A percentile compares a stretch with the other conserved stretches of the same genome.
These are phyloP conservation scores for Conringia planisiliqua DNA, from an alignment of 345 rosid genomes.

Conservation along the genomic window DNA sequence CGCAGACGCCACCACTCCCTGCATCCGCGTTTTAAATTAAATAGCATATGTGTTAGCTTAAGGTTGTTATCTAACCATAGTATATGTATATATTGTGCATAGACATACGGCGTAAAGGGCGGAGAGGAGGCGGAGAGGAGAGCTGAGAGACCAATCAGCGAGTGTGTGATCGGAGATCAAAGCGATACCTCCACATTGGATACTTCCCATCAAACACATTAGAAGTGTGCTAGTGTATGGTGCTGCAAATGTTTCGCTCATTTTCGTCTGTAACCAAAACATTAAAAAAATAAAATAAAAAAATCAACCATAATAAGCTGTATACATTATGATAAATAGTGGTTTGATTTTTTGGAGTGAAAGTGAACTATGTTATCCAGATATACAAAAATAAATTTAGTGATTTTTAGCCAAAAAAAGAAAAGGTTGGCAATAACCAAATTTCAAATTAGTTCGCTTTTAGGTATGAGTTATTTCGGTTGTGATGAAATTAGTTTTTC, in stretches of 20 bases:
- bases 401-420: neutral
- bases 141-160: slow-evolving; percentile 62
- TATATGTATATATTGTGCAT: neutral
- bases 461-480: neutral
- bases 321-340: neutral
- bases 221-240: slow-evolving; percentile 77
- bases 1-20: slow-evolving; percentile 81
- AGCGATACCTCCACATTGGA: slow-evolving; percentile 53
- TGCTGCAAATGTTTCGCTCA: slow-evolving; percentile 66
- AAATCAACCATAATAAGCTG: neutral
- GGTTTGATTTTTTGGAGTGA: neutral
- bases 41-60: neutral
- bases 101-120: slow-evolving; percentile 61
- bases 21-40: neutral
- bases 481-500: neutral
- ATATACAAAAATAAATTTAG: neutral
- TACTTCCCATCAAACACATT: slow-evolving; percentile 68
- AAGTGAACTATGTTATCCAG: neutral
- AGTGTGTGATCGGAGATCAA: slow-evolving; percentile 35
- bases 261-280: slow-evolving; percentile 44
- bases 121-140: slow-evolving; percentile 53
- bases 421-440: neutral
- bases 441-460: neutral
- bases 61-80: neutral
- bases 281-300: too few species aligned